These are phyloP conservation scores for Ganoderma lucidum DNA, from an alignment of 1,284 basidiomycete genomes.

Conservation along the genomic window DNA sequence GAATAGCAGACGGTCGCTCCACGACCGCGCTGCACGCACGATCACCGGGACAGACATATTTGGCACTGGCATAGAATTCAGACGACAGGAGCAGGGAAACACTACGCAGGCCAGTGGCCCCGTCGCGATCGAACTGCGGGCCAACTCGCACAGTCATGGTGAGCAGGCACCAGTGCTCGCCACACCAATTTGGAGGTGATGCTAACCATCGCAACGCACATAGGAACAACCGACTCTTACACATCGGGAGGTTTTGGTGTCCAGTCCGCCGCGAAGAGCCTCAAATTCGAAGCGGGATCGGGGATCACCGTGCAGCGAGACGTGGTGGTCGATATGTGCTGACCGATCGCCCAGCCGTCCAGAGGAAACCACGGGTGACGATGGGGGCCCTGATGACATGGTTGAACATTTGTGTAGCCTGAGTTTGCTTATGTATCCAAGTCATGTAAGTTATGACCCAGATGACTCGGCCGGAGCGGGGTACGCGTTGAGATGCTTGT, in stretches of 20 bases:
- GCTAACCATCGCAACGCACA: neutral
- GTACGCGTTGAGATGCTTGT: no score
- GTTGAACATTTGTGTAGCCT: neutral
- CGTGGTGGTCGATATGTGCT: neutral
- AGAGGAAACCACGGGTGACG: no score
- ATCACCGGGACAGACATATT: neutral
- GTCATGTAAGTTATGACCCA: neutral
- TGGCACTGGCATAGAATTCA: neutral
- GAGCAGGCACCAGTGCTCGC: neutral
- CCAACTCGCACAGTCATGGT: neutral
- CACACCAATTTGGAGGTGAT: neutral
- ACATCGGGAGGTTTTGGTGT: neutral
- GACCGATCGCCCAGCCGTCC: neutral
- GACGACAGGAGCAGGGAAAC: neutral
- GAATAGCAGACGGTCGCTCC: constrained; percentile 1
- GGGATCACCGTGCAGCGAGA: neutral
- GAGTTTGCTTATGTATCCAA: neutral
- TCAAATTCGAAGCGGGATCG: neutral
- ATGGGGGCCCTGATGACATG: neutral
- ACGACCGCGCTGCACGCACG: neutral
- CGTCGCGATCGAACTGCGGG: neutral
- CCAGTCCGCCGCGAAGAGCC: neutral
- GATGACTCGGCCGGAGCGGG: neutral
- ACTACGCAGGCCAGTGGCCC: neutral
- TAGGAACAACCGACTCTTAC: neutral